Percentiles rank a stretch among this genome's conserved stretches.
Evolutionary conservation across 345 rosid genomes (phyloP).

Genomic region (Anacardium occidentale): DNA sequence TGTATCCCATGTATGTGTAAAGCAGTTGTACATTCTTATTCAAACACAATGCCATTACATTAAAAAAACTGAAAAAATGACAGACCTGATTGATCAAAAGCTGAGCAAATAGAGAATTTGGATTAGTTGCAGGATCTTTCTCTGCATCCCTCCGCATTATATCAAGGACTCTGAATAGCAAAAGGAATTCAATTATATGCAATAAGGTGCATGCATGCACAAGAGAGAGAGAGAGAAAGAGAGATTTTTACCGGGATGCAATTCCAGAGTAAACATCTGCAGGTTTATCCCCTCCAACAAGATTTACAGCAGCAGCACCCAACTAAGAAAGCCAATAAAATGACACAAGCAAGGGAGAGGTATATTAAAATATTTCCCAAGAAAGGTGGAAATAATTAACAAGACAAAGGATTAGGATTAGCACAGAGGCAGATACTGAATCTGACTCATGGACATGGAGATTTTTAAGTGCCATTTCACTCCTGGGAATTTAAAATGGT

Average conservation of each 20-base stretch:
- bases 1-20: neutral
- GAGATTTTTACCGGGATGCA: slow-evolving; percentile 60
- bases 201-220: neutral
- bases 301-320: slow-evolving; percentile 98
- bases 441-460: neutral
- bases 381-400: neutral
- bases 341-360: neutral
- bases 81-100: slow-evolving; percentile 75
- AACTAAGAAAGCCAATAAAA: slow-evolving; percentile 48
- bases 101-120: slow-evolving; percentile 58
- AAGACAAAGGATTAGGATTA: neutral
- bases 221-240: slow-evolving; percentile 15
- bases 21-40: neutral
- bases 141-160: slow-evolving; percentile 74
- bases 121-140: slow-evolving; percentile 61
- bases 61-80: slow-evolving; percentile 20
- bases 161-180: slow-evolving; percentile 68
- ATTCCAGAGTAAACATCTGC: slow-evolving; percentile 95
- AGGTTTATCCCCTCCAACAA: slow-evolving; percentile 86
- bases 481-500: neutral
- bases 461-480: neutral
- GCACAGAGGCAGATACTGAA: neutral
- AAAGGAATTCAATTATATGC: slow-evolving; percentile 18
- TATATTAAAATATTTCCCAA: neutral
- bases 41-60: neutral